phyloP scores from a whole-genome alignment of 2,329 filamentous ascomycete genomes.

The Davidsoniella neocaledoniae region DNA sequence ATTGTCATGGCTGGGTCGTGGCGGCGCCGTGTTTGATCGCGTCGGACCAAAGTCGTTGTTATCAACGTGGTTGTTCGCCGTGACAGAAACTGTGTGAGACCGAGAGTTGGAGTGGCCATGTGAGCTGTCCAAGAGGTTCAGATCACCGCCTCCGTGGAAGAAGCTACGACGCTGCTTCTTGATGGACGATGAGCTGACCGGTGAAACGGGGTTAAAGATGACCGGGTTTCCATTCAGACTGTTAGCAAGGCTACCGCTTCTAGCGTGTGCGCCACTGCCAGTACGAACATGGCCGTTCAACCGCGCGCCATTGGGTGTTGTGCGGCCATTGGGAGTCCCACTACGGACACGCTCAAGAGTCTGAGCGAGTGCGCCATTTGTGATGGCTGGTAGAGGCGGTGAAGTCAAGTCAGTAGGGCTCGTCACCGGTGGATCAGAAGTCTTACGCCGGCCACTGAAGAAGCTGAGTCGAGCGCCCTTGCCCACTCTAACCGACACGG shows the following conservation, averaged over 20 bases:
- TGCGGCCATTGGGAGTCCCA: slow-evolving; percentile 3
- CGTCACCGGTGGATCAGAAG: slow-evolving; percentile 5
- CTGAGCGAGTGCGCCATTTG: slow-evolving; percentile 3
- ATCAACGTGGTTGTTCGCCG: neutral
- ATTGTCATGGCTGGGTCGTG: slow-evolving; percentile 16
- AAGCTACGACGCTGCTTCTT: slow-evolving; percentile 12
- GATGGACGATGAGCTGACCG: neutral
- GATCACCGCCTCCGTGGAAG: slow-evolving; percentile 8
- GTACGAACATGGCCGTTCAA: neutral
- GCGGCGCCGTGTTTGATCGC: neutral
- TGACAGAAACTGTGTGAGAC: neutral
- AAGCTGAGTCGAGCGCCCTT: slow-evolving; percentile 41
- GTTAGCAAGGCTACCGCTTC: slow-evolving; percentile 9
- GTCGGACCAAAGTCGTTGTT: neutral
- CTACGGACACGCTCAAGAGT: slow-evolving; percentile 7
- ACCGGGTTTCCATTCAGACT: slow-evolving; percentile 11
- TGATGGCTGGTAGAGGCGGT: slow-evolving; percentile 1
- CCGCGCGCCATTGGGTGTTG: neutral
- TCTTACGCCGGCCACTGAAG: slow-evolving; percentile 35
- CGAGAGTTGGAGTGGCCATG: neutral
- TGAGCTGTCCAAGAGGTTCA: neutral
- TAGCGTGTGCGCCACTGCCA: neutral
- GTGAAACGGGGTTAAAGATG: slow-evolving; percentile 2
- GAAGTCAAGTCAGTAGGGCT: neutral
- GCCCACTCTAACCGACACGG: slow-evolving; percentile 15